Percentiles rank a stretch among this genome's conserved stretches.
phyloP scores from a whole-genome alignment of 352 stramenopile genomes.

The Phytophthora constricta region DNA sequence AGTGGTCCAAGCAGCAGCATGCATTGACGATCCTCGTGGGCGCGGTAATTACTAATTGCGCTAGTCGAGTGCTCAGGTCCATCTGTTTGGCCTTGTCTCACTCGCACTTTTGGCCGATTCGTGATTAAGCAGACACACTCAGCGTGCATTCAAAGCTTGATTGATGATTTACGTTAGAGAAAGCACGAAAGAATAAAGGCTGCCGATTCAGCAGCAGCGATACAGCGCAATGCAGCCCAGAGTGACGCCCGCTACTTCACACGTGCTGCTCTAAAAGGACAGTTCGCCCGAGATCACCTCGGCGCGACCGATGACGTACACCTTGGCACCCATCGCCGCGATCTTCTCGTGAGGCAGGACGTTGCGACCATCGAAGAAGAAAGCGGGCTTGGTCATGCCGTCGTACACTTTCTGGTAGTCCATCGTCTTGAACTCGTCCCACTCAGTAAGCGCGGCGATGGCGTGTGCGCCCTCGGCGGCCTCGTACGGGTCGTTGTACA shows the following conservation, averaged over 20 bases:
- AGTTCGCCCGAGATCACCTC: slow-evolving; percentile 74
- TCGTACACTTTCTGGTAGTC: slow-evolving; percentile 97
- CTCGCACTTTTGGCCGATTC: too few relatives aligned
- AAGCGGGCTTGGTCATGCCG: slow-evolving; percentile 98
- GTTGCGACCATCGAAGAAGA: slow-evolving; percentile 99
- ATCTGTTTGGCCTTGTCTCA: too few relatives aligned
- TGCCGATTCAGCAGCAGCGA: slow-evolving; percentile 1
- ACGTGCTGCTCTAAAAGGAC: slow-evolving; percentile 53
- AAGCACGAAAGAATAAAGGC: slow-evolving; percentile 33
- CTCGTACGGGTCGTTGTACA: slow-evolving; percentile 90
- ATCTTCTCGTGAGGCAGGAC: slow-evolving; percentile 95
- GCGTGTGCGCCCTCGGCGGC: slow-evolving; percentile 94
- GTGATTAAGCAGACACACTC: too few relatives aligned
- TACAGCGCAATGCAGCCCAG: background rate
- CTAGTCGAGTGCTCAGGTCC: too few relatives aligned
- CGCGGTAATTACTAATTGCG: too few relatives aligned
- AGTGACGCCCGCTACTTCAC: slow-evolving; percentile 6
- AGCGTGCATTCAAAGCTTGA: slow-evolving; percentile 25
- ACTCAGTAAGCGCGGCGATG: slow-evolving; percentile 97
- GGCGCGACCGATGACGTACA: slow-evolving; percentile 95
- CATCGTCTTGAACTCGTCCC: slow-evolving; percentile 98
- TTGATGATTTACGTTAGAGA: slow-evolving; percentile 31
- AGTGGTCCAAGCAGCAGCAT: too few relatives aligned
- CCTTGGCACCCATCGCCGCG: slow-evolving; percentile 97
- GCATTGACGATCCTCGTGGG: too few relatives aligned